Percentiles rank a stretch among this genome's conserved stretches.
Evolutionary conservation across 2,329 filamentous ascomycete species (phyloP).

Genomic region (Fonsecaea monophora): DNA sequence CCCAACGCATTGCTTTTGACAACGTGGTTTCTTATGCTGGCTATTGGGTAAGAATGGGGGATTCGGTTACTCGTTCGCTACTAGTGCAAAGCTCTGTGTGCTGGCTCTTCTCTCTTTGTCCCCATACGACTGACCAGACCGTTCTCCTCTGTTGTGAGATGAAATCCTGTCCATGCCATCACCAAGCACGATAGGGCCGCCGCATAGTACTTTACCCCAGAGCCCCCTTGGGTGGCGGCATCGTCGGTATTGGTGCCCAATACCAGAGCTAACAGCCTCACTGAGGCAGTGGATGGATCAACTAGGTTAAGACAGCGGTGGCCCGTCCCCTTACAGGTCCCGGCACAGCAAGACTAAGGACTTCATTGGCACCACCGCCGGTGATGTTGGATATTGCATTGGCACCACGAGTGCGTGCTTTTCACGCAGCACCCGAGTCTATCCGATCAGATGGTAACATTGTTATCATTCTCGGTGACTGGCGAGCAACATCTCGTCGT

Average conservation of each 20-base stretch:
- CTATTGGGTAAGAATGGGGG: background rate
- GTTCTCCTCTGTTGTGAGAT: background rate
- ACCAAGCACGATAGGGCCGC: background rate
- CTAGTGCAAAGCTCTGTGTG: background rate
- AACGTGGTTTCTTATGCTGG: background rate
- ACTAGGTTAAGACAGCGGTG: background rate
- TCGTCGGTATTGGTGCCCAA: conserved; percentile 11
- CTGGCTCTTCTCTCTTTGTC: background rate
- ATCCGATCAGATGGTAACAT: conserved; percentile 1
- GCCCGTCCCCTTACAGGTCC: background rate
- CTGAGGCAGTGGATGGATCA: background rate
- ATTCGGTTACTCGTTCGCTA: conserved; percentile 1
- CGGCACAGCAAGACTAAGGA: conserved; percentile 9
- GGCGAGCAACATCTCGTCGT: background rate
- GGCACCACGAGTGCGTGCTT: background rate
- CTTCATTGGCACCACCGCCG: background rate
- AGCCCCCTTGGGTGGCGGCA: conserved; percentile 5
- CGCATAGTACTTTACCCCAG: conserved; percentile 12
- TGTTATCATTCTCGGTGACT: background rate
- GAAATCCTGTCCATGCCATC: background rate
- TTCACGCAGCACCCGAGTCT: background rate
- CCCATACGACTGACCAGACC: background rate
- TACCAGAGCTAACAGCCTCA: conserved; percentile 7
- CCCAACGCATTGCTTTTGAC: conserved; percentile 1
- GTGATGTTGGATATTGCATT: background rate